phyloP scores from a whole-genome alignment of 805 yeast species.

The Wickerhamiella domercqiae region DNA sequence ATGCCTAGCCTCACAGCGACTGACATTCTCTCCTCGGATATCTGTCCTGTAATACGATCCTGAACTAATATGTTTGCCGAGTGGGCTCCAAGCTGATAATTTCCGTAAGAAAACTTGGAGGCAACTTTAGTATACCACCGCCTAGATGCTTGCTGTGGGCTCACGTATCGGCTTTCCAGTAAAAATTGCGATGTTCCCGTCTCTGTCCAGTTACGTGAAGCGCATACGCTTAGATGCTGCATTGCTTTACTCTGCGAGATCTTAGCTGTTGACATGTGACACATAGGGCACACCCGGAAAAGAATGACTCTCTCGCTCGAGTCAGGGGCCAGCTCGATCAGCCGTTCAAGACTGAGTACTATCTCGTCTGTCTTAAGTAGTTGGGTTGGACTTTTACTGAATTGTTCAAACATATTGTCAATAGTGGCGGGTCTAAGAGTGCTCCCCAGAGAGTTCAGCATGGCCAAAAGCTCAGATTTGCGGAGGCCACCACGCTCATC shows the following conservation, averaged over 20 bases:
- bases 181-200: conserved; percentile 35
- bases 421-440: conserved; percentile 24
- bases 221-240: conserved; percentile 81
- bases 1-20: conserved; percentile 80
- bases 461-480: conserved; percentile 40
- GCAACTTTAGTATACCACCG: conserved; percentile 78
- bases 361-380: conserved; percentile 39
- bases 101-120: conserved; percentile 77
- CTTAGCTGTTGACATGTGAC: conserved; percentile 30
- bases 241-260: conserved; percentile 28
- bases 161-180: conserved; percentile 52
- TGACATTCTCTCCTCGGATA: conserved; percentile 88
- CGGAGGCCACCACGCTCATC: background rate
- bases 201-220: conserved; percentile 58
- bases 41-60: conserved; percentile 74
- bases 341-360: conserved; percentile 34
- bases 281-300: conserved; percentile 65
- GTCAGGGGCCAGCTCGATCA: conserved; percentile 16
- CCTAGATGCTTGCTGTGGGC: conserved; percentile 68
- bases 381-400: conserved; percentile 25
- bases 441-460: conserved; percentile 52
- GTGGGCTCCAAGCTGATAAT: conserved; percentile 69
- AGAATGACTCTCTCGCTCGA: conserved; percentile 33
- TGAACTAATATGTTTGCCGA: conserved; percentile 92
- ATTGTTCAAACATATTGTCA: conserved; percentile 20